Evolutionary conservation across 2,329 filamentous ascomycete genomes (phyloP), one percentile per base, ranked within the genome.

Genomic region (Claviceps arundinis): DNA sequence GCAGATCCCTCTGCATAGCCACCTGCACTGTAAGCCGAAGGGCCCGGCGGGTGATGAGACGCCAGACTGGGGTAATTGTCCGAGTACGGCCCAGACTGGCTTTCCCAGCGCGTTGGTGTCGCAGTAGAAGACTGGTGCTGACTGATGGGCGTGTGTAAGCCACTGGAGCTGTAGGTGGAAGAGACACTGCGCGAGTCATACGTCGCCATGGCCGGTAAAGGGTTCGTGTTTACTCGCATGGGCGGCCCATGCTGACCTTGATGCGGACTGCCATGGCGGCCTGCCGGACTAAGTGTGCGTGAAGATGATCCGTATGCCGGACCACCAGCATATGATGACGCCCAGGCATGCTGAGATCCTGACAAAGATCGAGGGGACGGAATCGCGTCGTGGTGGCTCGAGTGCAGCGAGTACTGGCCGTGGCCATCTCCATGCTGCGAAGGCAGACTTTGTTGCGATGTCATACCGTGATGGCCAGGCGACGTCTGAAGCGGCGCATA

Each of bases 291-390:
- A 37, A 80, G 63, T 0, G 73, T 67, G n/a, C 75, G 71, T 7
- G 65, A 56, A 1, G 62, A 58, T 1, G 67, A 63, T 2, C 62
- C 60, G 52, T 70, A 70, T 13, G 63, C 57, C 1, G 64, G 58
- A 6, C 61, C 59, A 2, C 67, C 58, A 14, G 69, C 64, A 58
- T 77, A 78, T 0, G 70, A 62, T 0, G 70, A 62, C 1, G 66
- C 66, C 77, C 77, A 80, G n/a, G 67, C 66, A 1, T 73, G 64
- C 4, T 71, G 67, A 1, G 70, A 70, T 2, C 73, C 73, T 0
- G 73, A 69, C 2, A 80, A 64, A 2, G 76, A 76, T 1, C 77
- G 68, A 0, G 77, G 76, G 8, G 76, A 80, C 0, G 74, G 68
- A 34, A 80, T 70, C 4, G 71, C 65, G 45, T 79, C 75, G 44